Evolutionary conservation across 805 yeast species (phyloP).

Genomic region (Kluyveromyces wickerhamii): DNA sequence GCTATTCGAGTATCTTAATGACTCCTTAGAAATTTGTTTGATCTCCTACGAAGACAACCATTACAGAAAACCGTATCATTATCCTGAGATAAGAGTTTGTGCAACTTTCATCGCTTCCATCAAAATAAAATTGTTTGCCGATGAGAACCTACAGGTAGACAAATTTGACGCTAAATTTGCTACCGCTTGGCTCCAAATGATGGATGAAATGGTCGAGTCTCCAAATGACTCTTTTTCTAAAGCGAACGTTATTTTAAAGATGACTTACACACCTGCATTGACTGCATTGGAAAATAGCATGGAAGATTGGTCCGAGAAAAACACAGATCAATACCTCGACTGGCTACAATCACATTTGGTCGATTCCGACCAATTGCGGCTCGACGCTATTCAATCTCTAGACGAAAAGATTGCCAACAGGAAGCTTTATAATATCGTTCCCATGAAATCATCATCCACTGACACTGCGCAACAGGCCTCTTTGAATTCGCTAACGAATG

Average conservation of each 20-base stretch:
- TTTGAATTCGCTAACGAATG: too few relatives aligned
- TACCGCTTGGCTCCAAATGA: background rate
- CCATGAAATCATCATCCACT: conserved; percentile 10
- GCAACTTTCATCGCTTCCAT: conserved; percentile 19
- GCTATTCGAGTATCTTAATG: conserved; percentile 11
- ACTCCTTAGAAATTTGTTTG: conserved; percentile 7
- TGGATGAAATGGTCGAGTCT: background rate
- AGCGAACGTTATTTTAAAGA: background rate
- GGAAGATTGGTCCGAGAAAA: conserved; percentile 15
- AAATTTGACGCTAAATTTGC: background rate
- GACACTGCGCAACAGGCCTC: too few relatives aligned
- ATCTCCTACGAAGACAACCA: conserved; percentile 8
- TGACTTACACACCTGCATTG: conserved; percentile 2
- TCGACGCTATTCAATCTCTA: conserved; percentile 14
- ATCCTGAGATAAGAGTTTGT: conserved; percentile 16
- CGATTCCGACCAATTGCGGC: conserved; percentile 8
- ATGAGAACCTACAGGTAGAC: conserved; percentile 5
- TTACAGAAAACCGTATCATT: conserved; percentile 9
- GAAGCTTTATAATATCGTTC: conserved; percentile 23
- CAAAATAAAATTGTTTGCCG: conserved; percentile 15
- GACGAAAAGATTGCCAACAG: conserved; percentile 27
- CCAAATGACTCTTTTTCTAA: background rate
- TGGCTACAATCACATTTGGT: conserved; percentile 24
- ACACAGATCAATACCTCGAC: conserved; percentile 19
- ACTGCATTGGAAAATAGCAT: conserved; percentile 2